Evolutionary conservation across 2,329 filamentous ascomycete species (phyloP), one percentile per base, ranked within the genome.

Genomic region (Fusarium drepaniforme): DNA sequence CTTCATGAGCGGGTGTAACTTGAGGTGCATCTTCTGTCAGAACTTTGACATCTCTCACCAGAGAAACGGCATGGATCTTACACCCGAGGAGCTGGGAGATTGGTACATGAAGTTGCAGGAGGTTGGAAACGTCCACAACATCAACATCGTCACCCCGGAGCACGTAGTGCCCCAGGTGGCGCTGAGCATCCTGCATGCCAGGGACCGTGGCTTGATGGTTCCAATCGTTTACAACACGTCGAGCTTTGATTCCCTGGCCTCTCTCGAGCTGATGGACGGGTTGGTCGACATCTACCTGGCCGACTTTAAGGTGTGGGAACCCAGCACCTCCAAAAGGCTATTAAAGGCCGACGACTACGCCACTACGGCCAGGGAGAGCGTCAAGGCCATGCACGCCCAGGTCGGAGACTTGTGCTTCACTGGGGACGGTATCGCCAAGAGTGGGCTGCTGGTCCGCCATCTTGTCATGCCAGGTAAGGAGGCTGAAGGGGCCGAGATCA

Each of bases 181-280:
- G 1, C 85, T 97, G 37, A 92, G 92, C 16, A 94, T 97, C 76
- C 85, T 97, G 28, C 88, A 93, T 71, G 94, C 94, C 0, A 88
- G 89, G 57, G 91, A 94, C 30, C 85, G 92, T 40, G 94, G 94
- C 0, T 84, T 97, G 12, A 88, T 85, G 5, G 79, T 96, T 13
- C 94, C 94, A 2, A 92, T 97, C 76, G 88, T 97, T 38, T 97
- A 97, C 86, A 97, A 97, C 79, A 96, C 94, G 0, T 95, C 93
- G 0, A 91, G 92, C 13, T 97, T 94, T 79, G 94, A 97, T 83
- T 94, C 92, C 1, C 84, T 93, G 1, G 91, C 90, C 3, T 95
- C 92, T 1, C 85, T 97, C 1, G 83, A 90, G 69, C 86, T 97
- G 11, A 88, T 97, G 77, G 92, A 97, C 76, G 94, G 94, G 0